phyloP scores from a whole-genome alignment of 2,329 filamentous ascomycete species.

The Cryphonectria parasitica region DNA sequence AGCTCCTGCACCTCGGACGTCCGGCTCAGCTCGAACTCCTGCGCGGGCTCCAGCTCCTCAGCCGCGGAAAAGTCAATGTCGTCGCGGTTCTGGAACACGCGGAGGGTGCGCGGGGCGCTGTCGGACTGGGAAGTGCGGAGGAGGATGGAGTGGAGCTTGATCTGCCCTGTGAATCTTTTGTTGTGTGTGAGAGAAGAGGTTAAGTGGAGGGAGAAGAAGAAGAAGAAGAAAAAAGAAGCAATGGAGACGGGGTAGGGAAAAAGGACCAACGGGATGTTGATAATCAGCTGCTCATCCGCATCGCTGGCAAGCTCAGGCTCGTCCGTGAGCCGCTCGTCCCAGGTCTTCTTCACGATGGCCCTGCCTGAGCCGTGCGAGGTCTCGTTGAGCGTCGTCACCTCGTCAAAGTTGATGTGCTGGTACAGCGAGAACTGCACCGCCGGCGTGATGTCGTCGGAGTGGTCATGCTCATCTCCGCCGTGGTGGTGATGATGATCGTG shows the following conservation, averaged over 20 bases:
- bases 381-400: conserved; percentile 86
- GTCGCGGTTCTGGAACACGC: conserved; percentile 84
- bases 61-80: conserved; percentile 84
- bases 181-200: neutral
- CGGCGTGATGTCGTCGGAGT: conserved; percentile 89
- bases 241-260: neutral
- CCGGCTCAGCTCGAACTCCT: conserved; percentile 76
- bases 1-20: conserved; percentile 85
- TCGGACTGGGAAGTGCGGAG: conserved; percentile 75
- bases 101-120: conserved; percentile 79
- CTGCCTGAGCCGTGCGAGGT: conserved; percentile 67
- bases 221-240: neutral
- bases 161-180: conserved; percentile 76
- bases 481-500: conserved; percentile 56
- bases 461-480: conserved; percentile 72
- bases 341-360: conserved; percentile 85
- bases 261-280: conserved; percentile 78
- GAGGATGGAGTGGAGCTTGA: conserved; percentile 88
- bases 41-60: conserved; percentile 70
- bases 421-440: conserved; percentile 91
- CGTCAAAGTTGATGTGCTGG: conserved; percentile 87
- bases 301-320: conserved; percentile 82
- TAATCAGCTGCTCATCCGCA: conserved; percentile 89
- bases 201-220: neutral
- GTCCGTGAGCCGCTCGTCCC: conserved; percentile 74